Base-by-base conservation (phyloP, 2,329 filamentous ascomycete species). In the Chrysosporium queenslandicum region DNA sequence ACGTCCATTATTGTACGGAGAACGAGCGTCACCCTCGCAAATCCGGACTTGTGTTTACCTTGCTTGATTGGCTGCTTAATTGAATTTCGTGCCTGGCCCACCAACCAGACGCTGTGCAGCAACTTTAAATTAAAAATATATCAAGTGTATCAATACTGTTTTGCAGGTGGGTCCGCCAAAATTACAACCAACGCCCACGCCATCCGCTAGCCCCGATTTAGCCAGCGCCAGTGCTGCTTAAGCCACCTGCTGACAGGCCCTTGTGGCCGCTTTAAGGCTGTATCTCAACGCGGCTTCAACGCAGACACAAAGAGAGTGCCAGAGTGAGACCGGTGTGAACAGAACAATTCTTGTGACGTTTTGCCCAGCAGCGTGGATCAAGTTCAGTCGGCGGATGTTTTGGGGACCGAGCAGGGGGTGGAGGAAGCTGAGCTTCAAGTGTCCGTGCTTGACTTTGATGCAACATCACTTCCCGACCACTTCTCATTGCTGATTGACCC, bases 1-100 rank as follows among this genome's bases (percentile, higher is more conserved):
- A 37, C 34, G 4, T 37, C n/a, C 11, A 4, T 14, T 2, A 9
- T 3, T 8, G 12, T 9, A 12, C 37, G 21, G 12, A 36, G 49
- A 43, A n/a, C n/a, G n/a, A n/a, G n/a, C n/a, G n/a, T n/a, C n/a
- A n/a, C n/a, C n/a, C n/a, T n/a, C n/a, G n/a, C n/a, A n/a, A n/a
- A n/a, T n/a, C n/a, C n/a, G n/a, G n/a, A n/a, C 39, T 6, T 14
- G 39, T 45, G 29, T 37, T 39, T 4, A 27, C 9, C 12, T 4
- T 29, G 1, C 20, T 7, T 45, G 14, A 51, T 51, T 51, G 49
- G 49, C 11, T 8, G 14, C 8, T 40, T 16, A 12, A 27, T 30
- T 25, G 14, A 5, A 18, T 36, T 45, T 20, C 18, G 49, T 51
- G 1, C 49, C 49, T 43, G 49, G 37, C 21, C 49, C 39, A 18